Conservation (phyloP, 2,329 filamentous ascomycete genomes). For the Xylaria digitata region DNA sequence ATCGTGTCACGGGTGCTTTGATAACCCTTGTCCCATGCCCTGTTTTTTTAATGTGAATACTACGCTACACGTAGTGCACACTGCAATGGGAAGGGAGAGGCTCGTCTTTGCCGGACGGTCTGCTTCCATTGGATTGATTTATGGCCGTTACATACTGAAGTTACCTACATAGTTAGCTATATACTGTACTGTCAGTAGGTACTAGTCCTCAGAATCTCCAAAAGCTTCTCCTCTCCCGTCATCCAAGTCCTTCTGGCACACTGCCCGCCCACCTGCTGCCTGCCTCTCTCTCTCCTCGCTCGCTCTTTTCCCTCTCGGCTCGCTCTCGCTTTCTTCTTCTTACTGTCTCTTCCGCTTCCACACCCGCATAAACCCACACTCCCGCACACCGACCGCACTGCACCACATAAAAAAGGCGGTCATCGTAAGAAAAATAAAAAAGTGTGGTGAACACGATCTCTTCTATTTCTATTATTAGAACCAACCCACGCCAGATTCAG, state of each 20-base stretch:
- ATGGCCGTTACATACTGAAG: too few species aligned
- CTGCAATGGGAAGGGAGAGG: neutral
- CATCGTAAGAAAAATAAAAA: constrained; percentile 13
- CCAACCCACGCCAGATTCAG: constrained; percentile 62
- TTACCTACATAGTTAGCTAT: too few species aligned
- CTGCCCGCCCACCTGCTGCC: neutral
- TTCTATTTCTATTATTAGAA: constrained; percentile 67
- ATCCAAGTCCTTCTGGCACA: neutral
- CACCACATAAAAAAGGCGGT: constrained; percentile 17
- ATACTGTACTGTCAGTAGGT: too few species aligned
- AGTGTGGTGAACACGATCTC: constrained; percentile 56
- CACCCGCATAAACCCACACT: constrained; percentile 14
- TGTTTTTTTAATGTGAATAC: neutral
- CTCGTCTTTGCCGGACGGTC: neutral
- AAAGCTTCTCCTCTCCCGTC: neutral
- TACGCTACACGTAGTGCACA: neutral
- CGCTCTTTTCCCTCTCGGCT: too few species aligned
- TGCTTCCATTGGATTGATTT: neutral
- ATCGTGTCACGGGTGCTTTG: neutral
- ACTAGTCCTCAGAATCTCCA: neutral
- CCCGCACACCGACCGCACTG: constrained; percentile 35
- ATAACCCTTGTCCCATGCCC: neutral
- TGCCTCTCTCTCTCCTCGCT: too few species aligned
- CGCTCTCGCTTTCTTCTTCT: neutral
- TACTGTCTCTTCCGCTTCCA: neutral